Percentiles rank a stretch among this genome's conserved stretches.
phyloP scores from a whole-genome alignment of 176 grass and related monocot genomes.

The Zea luxurians region DNA sequence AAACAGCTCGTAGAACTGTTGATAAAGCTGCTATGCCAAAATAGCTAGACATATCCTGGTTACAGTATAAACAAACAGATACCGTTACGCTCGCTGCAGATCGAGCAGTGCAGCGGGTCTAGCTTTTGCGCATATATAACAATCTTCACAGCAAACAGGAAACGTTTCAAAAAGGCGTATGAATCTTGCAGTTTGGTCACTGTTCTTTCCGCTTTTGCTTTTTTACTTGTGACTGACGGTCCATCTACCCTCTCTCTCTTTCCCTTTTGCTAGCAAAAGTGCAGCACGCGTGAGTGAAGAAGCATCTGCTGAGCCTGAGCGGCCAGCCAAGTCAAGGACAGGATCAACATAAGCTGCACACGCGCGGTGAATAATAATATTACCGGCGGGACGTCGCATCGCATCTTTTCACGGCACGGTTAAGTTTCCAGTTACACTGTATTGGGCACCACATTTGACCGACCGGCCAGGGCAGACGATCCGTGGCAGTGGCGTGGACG shows the following conservation, averaged over 20 bases:
- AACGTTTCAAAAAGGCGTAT: background rate
- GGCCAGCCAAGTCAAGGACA: constrained; percentile 13
- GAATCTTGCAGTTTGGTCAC: background rate
- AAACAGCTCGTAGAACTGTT: too few relatives aligned
- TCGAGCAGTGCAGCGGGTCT: background rate
- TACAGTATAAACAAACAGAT: constrained; percentile 50
- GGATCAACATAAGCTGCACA: constrained; percentile 46
- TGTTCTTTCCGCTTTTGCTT: background rate
- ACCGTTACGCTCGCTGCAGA: background rate
- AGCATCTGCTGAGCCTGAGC: background rate
- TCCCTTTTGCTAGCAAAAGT: background rate
- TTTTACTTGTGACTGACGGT: constrained; percentile 7
- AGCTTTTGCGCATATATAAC: background rate
- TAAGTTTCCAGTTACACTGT: background rate
- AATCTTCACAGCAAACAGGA: too few relatives aligned
- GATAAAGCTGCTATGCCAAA: too few relatives aligned
- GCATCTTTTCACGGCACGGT: background rate
- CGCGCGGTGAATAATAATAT: constrained; percentile 29
- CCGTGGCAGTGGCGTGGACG: too few relatives aligned
- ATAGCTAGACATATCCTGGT: too few relatives aligned
- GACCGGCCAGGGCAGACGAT: too few relatives aligned
- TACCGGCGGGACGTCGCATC: background rate
- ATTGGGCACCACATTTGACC: too few relatives aligned
- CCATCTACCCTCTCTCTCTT: background rate
- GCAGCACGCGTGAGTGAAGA: constrained; percentile 45